Conservation (phyloP, 306 rosid genomes). For the Trichosanthes cucumerina region DNA sequence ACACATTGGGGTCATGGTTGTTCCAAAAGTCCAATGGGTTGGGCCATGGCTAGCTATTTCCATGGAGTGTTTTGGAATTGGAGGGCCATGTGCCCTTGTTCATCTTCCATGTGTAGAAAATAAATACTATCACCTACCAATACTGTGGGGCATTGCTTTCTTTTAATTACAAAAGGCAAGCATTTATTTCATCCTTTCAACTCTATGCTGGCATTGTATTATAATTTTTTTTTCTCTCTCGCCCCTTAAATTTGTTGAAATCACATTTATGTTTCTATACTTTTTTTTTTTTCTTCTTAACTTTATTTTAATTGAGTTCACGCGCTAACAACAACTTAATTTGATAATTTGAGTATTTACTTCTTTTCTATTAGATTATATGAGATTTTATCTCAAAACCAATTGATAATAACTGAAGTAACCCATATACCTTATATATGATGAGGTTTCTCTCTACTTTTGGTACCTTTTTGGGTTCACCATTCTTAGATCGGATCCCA, state of each 20-base stretch:
- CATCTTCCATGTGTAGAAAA: slow-evolving; percentile 5
- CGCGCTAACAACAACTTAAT: neutral
- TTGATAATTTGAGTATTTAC: neutral
- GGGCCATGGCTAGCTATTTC: neutral
- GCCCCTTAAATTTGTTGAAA: neutral
- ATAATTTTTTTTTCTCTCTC: neutral
- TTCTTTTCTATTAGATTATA: too few species aligned
- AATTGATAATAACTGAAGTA: too few species aligned
- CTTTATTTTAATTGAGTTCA: too few species aligned
- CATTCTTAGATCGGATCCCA: too few species aligned
- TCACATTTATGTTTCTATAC: too few species aligned
- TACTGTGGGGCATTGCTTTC: neutral
- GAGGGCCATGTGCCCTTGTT: slow-evolving; percentile 10
- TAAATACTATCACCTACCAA: neutral
- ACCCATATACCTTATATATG: too few species aligned
- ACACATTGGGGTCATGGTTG: neutral
- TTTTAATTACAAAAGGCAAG: slow-evolving; percentile 7
- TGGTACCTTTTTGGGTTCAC: too few species aligned
- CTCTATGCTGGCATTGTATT: slow-evolving; percentile 1
- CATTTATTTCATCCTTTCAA: slow-evolving; percentile 10
- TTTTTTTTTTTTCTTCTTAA: too few species aligned
- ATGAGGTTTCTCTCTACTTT: too few species aligned
- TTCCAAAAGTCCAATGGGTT: neutral
- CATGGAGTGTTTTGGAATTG: neutral
- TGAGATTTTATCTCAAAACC: too few species aligned